phyloP scores from a whole-genome alignment of 495 filamentous ascomycete genomes.

The Aspergillus carlsbadensis region DNA sequence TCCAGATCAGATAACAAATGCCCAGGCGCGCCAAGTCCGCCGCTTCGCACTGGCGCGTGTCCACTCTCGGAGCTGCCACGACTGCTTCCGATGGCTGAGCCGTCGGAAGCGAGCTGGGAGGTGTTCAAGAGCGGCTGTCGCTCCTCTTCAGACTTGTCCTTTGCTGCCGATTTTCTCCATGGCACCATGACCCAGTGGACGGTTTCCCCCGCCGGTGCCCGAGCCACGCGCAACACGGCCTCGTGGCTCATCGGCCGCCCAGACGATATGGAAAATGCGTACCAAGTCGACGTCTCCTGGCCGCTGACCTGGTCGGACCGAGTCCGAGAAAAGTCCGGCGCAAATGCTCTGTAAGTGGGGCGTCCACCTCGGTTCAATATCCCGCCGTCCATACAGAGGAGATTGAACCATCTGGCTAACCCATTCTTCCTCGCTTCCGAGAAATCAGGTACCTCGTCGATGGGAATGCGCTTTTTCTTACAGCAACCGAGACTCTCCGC shows the following conservation, averaged over 20 bases:
- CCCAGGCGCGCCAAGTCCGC: constrained; percentile 15
- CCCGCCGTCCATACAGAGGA: too few relatives aligned
- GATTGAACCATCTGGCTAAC: background rate
- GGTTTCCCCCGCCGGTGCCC: constrained; percentile 3
- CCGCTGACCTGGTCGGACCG: constrained; percentile 17
- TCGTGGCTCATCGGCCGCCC: constrained; percentile 15
- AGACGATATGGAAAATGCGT: constrained; percentile 6
- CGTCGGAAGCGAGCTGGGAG: background rate
- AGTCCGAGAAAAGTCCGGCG: background rate
- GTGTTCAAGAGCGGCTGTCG: background rate
- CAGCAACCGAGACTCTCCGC: constrained; percentile 23
- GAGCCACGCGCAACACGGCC: constrained; percentile 13
- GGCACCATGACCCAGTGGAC: constrained; percentile 11
- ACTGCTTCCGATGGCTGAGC: too few relatives aligned
- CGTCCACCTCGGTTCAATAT: background rate
- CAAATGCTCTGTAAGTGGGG: constrained; percentile 20
- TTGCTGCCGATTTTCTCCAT: background rate
- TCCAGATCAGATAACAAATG: constrained; percentile 22
- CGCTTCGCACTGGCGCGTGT: background rate
- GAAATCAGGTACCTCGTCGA: constrained; percentile 22
- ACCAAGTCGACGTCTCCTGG: constrained; percentile 25
- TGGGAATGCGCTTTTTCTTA: constrained; percentile 24
- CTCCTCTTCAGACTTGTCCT: background rate
- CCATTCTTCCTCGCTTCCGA: too few relatives aligned
- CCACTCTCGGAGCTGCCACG: background rate